Percentiles rank a stretch among this genome's conserved stretches.
Conservation (phyloP, 192 early-diverging fungal species). For the Coemansia sp. region DNA sequence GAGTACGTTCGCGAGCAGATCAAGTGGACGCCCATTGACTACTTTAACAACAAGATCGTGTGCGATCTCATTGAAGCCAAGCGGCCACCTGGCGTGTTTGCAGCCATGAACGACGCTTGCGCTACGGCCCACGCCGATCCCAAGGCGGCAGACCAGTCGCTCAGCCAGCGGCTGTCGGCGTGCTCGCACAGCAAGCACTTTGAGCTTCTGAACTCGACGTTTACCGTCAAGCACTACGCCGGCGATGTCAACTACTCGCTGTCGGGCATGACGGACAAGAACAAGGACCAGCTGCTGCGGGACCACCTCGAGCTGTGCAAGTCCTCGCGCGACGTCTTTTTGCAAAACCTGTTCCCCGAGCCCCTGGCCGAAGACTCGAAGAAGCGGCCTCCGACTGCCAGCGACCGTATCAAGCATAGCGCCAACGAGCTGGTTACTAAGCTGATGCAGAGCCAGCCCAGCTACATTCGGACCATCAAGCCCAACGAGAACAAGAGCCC, state of each 20-base stretch:
- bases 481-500: constrained; percentile 95
- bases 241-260: constrained; percentile 92
- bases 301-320: constrained; percentile 89
- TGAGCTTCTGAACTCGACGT: constrained; percentile 66
- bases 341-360: constrained; percentile 85
- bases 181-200: constrained; percentile 74
- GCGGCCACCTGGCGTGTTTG: constrained; percentile 89
- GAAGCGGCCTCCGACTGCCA: constrained; percentile 96
- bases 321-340: constrained; percentile 72
- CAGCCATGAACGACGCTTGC: constrained; percentile 96
- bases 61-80: constrained; percentile 98
- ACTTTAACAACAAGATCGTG: constrained; percentile 99
- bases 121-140: constrained; percentile 95
- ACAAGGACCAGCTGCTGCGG: constrained; percentile 94
- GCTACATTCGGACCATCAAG: constrained; percentile 97
- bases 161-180: constrained; percentile 65
- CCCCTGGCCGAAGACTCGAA: constrained; percentile 83
- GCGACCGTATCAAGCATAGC: constrained; percentile 90
- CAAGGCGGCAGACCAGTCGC: constrained; percentile 70
- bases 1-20: constrained; percentile 96
- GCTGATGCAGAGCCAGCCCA: constrained; percentile 92
- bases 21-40: constrained; percentile 98
- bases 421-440: constrained; percentile 87
- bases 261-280: constrained; percentile 95
- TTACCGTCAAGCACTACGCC: constrained; percentile 93